Percentiles rank a stretch among this genome's conserved stretches.
phyloP scores from a whole-genome alignment of 1,284 basidiomycete species.

The Melampsora americana region DNA sequence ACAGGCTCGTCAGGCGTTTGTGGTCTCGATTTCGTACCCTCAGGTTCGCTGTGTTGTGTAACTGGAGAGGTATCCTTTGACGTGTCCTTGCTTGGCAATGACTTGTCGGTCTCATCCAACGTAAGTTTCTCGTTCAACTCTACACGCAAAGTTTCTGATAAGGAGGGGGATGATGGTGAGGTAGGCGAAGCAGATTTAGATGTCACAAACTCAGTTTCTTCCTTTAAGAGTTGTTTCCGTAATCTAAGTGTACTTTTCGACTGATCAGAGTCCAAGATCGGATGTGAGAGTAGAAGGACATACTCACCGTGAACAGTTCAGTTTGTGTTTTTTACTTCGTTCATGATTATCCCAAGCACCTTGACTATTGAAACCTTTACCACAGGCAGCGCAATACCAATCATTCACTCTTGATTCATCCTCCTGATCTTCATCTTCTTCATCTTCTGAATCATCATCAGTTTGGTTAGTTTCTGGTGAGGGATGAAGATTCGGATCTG shows the following conservation, averaged over 20 bases:
- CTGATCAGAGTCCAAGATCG: neutral
- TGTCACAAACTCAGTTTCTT: conserved; percentile 21
- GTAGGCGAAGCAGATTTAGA: conserved; percentile 16
- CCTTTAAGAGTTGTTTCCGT: conserved; percentile 40
- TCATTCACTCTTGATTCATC: conserved; percentile 48
- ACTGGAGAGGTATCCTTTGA: neutral
- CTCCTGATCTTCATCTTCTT: conserved; percentile 57
- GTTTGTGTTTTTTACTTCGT: conserved; percentile 88
- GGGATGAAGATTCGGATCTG: conserved; percentile 45
- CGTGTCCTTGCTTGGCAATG: too few species aligned
- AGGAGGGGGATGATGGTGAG: neutral
- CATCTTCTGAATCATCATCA: conserved; percentile 71
- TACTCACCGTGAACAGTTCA: conserved; percentile 68
- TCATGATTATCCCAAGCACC: conserved; percentile 96
- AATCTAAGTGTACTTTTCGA: conserved; percentile 8
- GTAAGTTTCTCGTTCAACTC: neutral
- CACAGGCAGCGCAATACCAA: conserved; percentile 95
- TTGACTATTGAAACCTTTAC: conserved; percentile 84
- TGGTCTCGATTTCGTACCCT: conserved; percentile 21
- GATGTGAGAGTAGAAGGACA: neutral
- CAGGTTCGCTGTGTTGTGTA: conserved; percentile 31
- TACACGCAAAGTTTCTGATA: neutral
- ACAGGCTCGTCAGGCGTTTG: neutral
- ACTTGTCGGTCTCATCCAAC: neutral
- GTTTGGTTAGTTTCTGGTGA: conserved; percentile 48